Evolutionary conservation across 2,329 filamentous ascomycete species (phyloP), one percentile per base, ranked within the genome.

Genomic region (Fusarium verrucosum): DNA sequence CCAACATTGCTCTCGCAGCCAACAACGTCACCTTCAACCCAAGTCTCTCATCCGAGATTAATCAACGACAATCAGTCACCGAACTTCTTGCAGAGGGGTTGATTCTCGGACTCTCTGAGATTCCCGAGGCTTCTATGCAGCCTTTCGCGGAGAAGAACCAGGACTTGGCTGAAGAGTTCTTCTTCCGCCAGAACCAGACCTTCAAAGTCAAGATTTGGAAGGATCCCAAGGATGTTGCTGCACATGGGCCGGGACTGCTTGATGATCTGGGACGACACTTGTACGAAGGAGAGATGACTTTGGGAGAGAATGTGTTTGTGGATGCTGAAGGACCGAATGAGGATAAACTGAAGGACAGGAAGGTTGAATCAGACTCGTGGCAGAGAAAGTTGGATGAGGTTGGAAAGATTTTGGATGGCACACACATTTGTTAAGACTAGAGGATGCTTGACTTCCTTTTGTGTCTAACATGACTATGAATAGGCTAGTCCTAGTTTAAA

Each of bases 1-100:
- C 79, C n/a, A 82, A 81, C 63, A 77, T 74, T 10, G 70, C 73
- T 5, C 70, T 78, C 1, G 74, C 72, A 0, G 75, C 75, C 19
- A 70, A 65, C 17, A 59, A 66, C 7, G 41, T 70, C 19, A 53
- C 38, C 2, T 70, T 67, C 16, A 6, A 42, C 0, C 43, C 50
- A 1, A 25, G 36, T 30, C 37, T 76, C 20, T 13, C 51, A 2
- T 8, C 54, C 0, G 26, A 37, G 10, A 51, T 51, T 16, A 32
- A 19, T 16, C 22, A 30, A 10, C 26, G 69, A 37, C 4, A 64
- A 66, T 4, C 58, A 63, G n/a, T 66, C 53, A 38, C 59, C 50
- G 23, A 51, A 23, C 23, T 58, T 40, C 41, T 70, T 25, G 33
- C 33, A 23, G 16, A 56, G 30, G 36, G 50, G 0, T 58, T 76